These are phyloP conservation scores for Myriosclerotinia scirpicola DNA, from an alignment of 2,329 filamentous ascomycete genomes.

Conservation along the genomic window DNA sequence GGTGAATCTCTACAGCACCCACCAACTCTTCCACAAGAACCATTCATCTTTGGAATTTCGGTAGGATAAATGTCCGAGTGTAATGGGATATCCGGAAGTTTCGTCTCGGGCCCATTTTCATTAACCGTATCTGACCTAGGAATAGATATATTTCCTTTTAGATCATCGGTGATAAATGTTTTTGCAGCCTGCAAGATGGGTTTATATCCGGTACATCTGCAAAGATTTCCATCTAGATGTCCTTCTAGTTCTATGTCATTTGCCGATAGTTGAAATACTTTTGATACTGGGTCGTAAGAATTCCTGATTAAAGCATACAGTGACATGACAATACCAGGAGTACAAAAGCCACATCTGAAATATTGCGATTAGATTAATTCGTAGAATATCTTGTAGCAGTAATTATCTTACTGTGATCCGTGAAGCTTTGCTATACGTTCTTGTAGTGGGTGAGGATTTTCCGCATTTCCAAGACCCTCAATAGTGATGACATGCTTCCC, in stretches of 20 bases:
- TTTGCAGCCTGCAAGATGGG: slow-evolving; percentile 93
- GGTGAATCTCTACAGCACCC: slow-evolving; percentile 69
- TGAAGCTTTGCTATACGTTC: slow-evolving; percentile 87
- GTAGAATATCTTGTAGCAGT: background rate
- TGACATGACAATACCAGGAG: slow-evolving; percentile 95
- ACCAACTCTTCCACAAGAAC: slow-evolving; percentile 39
- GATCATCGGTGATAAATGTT: slow-evolving; percentile 62
- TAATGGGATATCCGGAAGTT: slow-evolving; percentile 29
- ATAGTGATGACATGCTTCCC: slow-evolving; percentile 97
- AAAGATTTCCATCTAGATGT: slow-evolving; percentile 89
- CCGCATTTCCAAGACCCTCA: slow-evolving; percentile 85
- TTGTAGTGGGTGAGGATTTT: slow-evolving; percentile 82
- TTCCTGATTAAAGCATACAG: slow-evolving; percentile 89
- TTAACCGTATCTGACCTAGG: slow-evolving; percentile 60
- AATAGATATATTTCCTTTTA: slow-evolving; percentile 52
- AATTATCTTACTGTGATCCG: slow-evolving; percentile 71
- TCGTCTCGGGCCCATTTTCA: slow-evolving; percentile 42
- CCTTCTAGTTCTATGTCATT: slow-evolving; percentile 78
- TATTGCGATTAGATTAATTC: background rate
- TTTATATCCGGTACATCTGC: slow-evolving; percentile 89
- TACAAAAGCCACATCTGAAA: slow-evolving; percentile 65
- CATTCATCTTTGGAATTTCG: slow-evolving; percentile 19
- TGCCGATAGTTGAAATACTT: slow-evolving; percentile 49
- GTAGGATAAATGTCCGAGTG: slow-evolving; percentile 29
- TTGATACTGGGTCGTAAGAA: slow-evolving; percentile 59